Evolutionary conservation across 2,329 filamentous ascomycete genomes (phyloP), one percentile per base, ranked within the genome.

Genomic region (Stemphylium beticola): DNA sequence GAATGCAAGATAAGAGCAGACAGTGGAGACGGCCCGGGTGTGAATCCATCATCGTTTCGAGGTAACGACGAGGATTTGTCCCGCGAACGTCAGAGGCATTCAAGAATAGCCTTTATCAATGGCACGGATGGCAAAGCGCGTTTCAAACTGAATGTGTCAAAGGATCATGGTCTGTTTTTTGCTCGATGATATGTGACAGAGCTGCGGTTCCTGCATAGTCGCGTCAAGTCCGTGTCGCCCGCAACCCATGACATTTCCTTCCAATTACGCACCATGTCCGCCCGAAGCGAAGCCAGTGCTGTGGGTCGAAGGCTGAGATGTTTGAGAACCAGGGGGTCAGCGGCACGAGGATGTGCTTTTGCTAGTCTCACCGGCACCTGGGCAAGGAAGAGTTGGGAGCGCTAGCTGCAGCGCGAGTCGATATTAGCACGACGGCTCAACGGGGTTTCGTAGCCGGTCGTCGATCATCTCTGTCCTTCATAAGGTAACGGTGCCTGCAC

Each of bases 371-470:
- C 51, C 46, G 57, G 58, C 47, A 51, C 44, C 56, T 60, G 43
- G 49, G 38, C 52, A 57, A 48, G 29, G 59, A 34, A 49, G 54
- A 53, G 57, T 57, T 49, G 31, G 20, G 26, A 52, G 43, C 45
- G 32, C 48, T 56, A 58, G 50, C 32, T 47, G 38, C 46, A 44
- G 22, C 47, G 44, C 58, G 49, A 57, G 46, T 65, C 60, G 63
- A 63, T 40, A 53, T 65, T 68, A 66, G 65, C 57, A 66, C 52
- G 53, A 58, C 45, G 57, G 34, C 47, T 52, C 59, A 53, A 60
- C 60, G 53, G 57, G 58, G 38, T 22, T 58, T 33, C 32, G 11
- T 53, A 22, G 31, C 54, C 57, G 52, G 55, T 34, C 17, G 64
- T 49, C 39, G 56, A 59, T 65, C 62, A 47, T 54, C 39, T 53